Base-by-base conservation (phyloP, 805 yeast species). In the Candida suzukii region DNA sequence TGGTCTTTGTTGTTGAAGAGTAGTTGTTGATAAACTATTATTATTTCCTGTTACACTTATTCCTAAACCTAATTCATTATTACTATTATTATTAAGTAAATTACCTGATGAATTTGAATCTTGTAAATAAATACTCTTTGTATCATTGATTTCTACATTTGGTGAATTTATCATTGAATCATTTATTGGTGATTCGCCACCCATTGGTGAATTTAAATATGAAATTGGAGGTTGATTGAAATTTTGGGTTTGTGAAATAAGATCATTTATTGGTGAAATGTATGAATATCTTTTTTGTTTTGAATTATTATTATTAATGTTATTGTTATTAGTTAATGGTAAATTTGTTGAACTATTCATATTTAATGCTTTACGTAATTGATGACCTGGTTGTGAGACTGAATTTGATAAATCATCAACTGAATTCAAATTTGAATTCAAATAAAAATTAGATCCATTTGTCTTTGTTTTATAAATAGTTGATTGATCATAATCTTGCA, bases 211-310 rank as follows among this genome's bases (percentile, higher is more conserved):
- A 37, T 21, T 34, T 4, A 31, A n/a, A 13, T 38, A 14, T 8
- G 22, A 16, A n/a, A n/a, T n/a, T 21, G 38, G 32, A 4, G 40
- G 34, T 25, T 35, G 41, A 19, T 34, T 26, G 12, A 27, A 27
- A 13, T 40, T 40, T 22, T 45, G 46, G 12, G 42, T 39, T 40
- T 43, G 40, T 30, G 45, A 37, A 25, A 52, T 48, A n/a, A 55
- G 34, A 22, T 49, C 48, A 42, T 52, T 53, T 34, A 57, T 51
- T 20, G 60, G 60, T 11, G 61, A 56, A 21, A 53, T 49, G 39
- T 45, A 56, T 9, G 60, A 53, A 11, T 44, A 41, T 40, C 60
- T 47, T 16, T 39, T 37, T 2, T 25, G 27, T n/a, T 22, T 9
- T 13, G 39, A 13, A 9, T 33, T 26, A 11, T 43, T n/a, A n/a